A percentile compares a stretch with the other conserved stretches of the same genome.
These are phyloP conservation scores for Talaromyces sp. DNA, from an alignment of 2,329 filamentous ascomycete genomes.

Conservation along the genomic window DNA sequence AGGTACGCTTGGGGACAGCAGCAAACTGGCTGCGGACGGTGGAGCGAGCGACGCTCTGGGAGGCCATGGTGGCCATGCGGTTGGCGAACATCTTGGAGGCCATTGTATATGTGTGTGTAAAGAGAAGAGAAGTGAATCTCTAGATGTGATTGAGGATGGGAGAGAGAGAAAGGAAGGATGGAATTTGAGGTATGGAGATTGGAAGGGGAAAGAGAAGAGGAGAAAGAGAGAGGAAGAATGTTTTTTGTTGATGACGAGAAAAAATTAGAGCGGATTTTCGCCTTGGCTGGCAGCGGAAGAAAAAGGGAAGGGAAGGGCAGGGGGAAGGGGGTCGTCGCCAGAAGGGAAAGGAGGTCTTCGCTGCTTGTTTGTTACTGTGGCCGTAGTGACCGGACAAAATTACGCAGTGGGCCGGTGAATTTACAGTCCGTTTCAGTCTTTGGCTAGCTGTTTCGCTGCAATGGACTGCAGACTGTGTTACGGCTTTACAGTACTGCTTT, in stretches of 20 bases:
- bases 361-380: constrained; percentile 22
- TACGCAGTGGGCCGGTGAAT: constrained; percentile 10
- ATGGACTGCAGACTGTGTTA: not conserved
- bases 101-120: constrained; percentile 61
- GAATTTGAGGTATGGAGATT: constrained; percentile 23
- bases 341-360: not conserved
- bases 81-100: constrained; percentile 74
- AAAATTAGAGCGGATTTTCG: constrained; percentile 21
- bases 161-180: constrained; percentile 27
- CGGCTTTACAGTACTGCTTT: not conserved
- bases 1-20: constrained; percentile 68
- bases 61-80: constrained; percentile 65
- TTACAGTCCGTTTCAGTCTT: not conserved
- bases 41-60: constrained; percentile 73
- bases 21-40: constrained; percentile 62
- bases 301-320: constrained; percentile 27
- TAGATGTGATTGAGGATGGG: constrained; percentile 41
- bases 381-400: constrained; percentile 5
- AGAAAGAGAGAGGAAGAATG: constrained; percentile 21
- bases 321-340: constrained; percentile 7
- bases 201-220: constrained; percentile 20
- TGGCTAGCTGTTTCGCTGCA: not conserved
- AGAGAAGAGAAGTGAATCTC: constrained; percentile 12
- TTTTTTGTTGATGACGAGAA: constrained; percentile 19
- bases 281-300: constrained; percentile 20